Conservation (phyloP, 2,329 filamentous ascomycete species). For the Nigrospora oryzae region DNA sequence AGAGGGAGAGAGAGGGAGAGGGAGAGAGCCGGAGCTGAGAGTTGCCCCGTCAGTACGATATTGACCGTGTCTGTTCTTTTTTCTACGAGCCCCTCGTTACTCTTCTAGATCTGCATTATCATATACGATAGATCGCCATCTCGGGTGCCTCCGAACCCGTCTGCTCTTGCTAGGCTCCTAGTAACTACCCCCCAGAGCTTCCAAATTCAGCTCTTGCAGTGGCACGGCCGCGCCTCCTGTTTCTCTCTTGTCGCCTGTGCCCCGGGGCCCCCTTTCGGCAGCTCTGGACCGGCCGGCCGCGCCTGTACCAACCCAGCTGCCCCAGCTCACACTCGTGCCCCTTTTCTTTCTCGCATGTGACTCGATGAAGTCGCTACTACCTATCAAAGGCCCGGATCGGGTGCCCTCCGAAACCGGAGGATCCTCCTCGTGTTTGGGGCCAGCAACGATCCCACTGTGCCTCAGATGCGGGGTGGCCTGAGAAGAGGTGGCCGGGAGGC, state of each 20-base stretch:
- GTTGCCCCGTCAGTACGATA: too few relatives aligned
- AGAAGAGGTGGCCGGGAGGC: slow-evolving; percentile 2
- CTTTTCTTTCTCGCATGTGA: too few relatives aligned
- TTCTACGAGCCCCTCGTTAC: too few relatives aligned
- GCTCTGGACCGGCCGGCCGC: slow-evolving; percentile 7
- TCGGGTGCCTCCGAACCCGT: background rate
- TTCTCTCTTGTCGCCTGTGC: slow-evolving; percentile 7
- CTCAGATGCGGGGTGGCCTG: background rate
- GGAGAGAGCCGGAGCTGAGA: too few relatives aligned
- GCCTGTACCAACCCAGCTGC: slow-evolving; percentile 20
- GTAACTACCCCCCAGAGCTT: slow-evolving; percentile 16
- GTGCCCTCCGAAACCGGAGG: too few relatives aligned
- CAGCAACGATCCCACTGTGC: background rate
- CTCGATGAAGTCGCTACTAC: too few relatives aligned
- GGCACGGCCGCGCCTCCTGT: slow-evolving; percentile 4
- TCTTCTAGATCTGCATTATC: background rate
- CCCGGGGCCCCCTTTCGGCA: slow-evolving; percentile 1
- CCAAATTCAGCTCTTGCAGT: slow-evolving; percentile 14
- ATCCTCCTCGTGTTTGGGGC: too few relatives aligned
- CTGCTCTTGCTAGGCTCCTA: background rate
- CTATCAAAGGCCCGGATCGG: too few relatives aligned
- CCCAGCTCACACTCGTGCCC: slow-evolving; percentile 19
- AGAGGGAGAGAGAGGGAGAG: too few relatives aligned
- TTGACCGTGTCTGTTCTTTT: background rate
- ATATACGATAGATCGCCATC: background rate